These are phyloP conservation scores for Colletotrichum cordylinicola DNA, from an alignment of 2,329 filamentous ascomycete species.

Conservation along the genomic window DNA sequence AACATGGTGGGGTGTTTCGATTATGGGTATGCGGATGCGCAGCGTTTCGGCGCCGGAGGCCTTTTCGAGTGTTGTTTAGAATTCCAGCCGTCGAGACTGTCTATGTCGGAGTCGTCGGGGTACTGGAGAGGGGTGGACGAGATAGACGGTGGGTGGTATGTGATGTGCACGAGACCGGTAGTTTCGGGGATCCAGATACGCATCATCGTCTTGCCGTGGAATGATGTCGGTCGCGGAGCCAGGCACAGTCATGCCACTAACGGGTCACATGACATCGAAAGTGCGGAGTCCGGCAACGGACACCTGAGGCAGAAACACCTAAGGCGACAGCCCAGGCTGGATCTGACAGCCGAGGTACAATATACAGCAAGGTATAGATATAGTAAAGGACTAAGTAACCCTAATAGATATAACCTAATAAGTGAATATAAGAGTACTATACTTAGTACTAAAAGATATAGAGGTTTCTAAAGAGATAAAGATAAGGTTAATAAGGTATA, in stretches of 20 bases:
- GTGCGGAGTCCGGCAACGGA: neutral
- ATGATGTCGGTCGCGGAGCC: neutral
- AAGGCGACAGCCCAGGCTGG: neutral
- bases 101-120: neutral
- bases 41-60: neutral
- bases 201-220: slow-evolving; percentile 3
- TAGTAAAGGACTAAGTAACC: too few relatives aligned
- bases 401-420: too few relatives aligned
- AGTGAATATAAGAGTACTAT: too few relatives aligned
- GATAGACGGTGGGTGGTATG: neutral
- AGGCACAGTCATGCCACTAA: neutral
- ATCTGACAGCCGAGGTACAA: too few relatives aligned
- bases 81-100: neutral
- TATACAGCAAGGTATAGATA: too few relatives aligned
- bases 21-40: neutral
- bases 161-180: neutral
- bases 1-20: slow-evolving; percentile 31
- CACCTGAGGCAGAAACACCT: neutral
- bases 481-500: too few relatives aligned
- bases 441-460: too few relatives aligned
- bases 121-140: neutral
- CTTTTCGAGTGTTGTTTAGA: neutral
- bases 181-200: neutral
- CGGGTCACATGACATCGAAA: slow-evolving; percentile 3
- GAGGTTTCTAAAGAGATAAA: too few relatives aligned